These are phyloP conservation scores for Royoungia palumana DNA, from an alignment of 768 basidiomycete species.

Conservation along the genomic window DNA sequence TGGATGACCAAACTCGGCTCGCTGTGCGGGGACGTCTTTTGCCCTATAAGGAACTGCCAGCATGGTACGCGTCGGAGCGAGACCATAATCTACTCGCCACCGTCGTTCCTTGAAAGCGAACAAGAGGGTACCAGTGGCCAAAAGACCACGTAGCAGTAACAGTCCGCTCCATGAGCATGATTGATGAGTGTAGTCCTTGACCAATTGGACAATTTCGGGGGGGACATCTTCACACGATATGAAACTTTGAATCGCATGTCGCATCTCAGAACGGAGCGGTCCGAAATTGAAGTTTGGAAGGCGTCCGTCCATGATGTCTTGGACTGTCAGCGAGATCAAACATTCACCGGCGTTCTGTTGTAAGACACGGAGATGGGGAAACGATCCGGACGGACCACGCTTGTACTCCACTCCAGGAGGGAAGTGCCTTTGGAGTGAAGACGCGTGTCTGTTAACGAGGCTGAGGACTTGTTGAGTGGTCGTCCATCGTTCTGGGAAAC, in stretches of 20 bases:
- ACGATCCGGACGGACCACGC: conserved; percentile 11
- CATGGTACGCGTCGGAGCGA: conserved; percentile 30
- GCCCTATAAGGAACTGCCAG: conserved; percentile 39
- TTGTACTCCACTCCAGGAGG: conserved; percentile 20
- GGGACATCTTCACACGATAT: conserved; percentile 14
- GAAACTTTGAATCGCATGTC: conserved; percentile 20
- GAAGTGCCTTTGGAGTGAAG: conserved; percentile 2
- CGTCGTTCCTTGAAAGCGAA: conserved; percentile 33
- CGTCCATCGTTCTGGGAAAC: conserved; percentile 34
- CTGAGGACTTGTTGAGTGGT: conserved; percentile 30
- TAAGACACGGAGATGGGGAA: conserved; percentile 25
- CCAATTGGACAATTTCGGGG: neutral
- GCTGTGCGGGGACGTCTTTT: conserved; percentile 35
- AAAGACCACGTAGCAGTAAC: conserved; percentile 34
- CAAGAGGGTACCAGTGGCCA: conserved; percentile 30
- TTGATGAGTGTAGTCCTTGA: conserved; percentile 4
- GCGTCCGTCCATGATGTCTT: conserved; percentile 11
- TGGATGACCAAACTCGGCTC: conserved; percentile 40
- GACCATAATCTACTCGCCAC: conserved; percentile 40
- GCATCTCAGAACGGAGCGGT: neutral
- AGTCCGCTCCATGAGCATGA: conserved; percentile 21
- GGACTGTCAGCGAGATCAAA: conserved; percentile 11
- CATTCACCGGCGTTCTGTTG: conserved; percentile 6
- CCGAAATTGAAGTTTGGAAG: conserved; percentile 19
- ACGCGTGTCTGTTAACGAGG: conserved; percentile 19